These are phyloP conservation scores for Pouteria glomerata DNA, from an alignment of 148 eudicot genomes.

Conservation along the genomic window DNA sequence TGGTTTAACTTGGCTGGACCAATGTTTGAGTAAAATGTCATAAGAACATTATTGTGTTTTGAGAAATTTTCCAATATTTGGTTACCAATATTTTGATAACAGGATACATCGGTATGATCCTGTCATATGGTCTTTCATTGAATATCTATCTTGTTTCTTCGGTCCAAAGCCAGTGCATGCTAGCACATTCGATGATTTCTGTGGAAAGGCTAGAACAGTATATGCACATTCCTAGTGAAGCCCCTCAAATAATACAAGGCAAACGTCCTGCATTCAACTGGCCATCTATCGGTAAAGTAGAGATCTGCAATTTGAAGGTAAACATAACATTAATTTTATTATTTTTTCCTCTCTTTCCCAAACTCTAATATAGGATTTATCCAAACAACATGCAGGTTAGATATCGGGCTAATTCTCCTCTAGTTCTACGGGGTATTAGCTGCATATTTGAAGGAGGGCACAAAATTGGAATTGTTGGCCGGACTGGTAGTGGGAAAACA, in stretches of 20 bases:
- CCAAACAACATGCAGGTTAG: conserved; percentile 28
- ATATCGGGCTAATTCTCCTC: conserved; percentile 41
- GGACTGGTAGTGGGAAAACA: conserved; percentile 64
- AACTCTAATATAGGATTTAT: neutral
- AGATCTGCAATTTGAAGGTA: conserved; percentile 36
- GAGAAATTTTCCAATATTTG: neutral
- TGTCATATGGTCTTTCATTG: conserved; percentile 47
- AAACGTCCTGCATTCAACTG: conserved; percentile 33
- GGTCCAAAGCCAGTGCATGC: conserved; percentile 37
- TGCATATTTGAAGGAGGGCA: conserved; percentile 45
- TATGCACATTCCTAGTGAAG: conserved; percentile 47
- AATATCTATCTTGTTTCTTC: conserved; percentile 30
- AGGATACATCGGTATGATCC: conserved; percentile 53
- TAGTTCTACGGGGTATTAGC: conserved; percentile 48
- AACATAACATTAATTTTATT: neutral
- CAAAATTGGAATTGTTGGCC: conserved; percentile 57
- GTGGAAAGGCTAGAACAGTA: conserved; percentile 51
- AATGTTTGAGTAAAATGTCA: neutral
- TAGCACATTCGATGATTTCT: conserved; percentile 41
- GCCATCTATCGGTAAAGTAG: conserved; percentile 41
- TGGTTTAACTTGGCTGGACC: no score
- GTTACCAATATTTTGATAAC: conserved; percentile 8
- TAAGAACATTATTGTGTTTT: no score
- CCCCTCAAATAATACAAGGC: conserved; percentile 29
- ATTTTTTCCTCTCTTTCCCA: neutral